Conservation (phyloP, 2,329 filamentous ascomycete genomes). For the Botrytis deweyae region DNA sequence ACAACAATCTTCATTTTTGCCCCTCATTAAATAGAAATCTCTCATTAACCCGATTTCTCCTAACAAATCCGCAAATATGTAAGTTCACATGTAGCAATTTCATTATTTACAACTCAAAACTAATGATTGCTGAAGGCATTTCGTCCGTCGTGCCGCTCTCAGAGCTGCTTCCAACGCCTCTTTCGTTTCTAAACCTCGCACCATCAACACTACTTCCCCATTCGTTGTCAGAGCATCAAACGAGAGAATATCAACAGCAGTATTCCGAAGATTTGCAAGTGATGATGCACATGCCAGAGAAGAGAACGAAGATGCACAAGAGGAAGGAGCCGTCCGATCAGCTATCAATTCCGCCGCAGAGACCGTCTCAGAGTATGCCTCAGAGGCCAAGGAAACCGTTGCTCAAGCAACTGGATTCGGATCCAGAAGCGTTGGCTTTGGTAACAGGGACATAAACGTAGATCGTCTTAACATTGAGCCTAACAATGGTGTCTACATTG, state of each 20-base stretch:
- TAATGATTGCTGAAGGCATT: conserved; percentile 34
- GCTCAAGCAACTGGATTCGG: conserved; percentile 24
- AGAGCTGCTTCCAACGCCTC: conserved; percentile 50
- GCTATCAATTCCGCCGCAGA: conserved; percentile 32
- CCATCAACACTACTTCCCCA: conserved; percentile 42
- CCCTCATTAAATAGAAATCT: conserved; percentile 5
- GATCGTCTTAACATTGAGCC: conserved; percentile 14
- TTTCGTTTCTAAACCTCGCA: conserved; percentile 44
- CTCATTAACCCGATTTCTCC: conserved; percentile 5
- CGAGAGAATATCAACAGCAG: conserved; percentile 36
- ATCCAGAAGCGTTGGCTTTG: neutral
- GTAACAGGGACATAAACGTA: neutral
- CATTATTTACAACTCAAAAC: neutral
- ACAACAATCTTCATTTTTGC: neutral
- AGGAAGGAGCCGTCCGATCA: conserved; percentile 35
- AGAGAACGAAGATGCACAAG: conserved; percentile 21
- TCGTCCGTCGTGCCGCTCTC: conserved; percentile 55
- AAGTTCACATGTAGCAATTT: neutral
- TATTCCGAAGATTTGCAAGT: conserved; percentile 50
- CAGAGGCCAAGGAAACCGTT: conserved; percentile 19
- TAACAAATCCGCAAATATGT: neutral
- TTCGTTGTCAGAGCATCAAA: conserved; percentile 39
- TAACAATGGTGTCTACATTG: conserved; percentile 55
- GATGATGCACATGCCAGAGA: conserved; percentile 41
- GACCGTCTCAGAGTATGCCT: conserved; percentile 14